These are phyloP conservation scores for Nakazawaea ernobii DNA, from an alignment of 805 yeast genomes.

Conservation along the genomic window DNA sequence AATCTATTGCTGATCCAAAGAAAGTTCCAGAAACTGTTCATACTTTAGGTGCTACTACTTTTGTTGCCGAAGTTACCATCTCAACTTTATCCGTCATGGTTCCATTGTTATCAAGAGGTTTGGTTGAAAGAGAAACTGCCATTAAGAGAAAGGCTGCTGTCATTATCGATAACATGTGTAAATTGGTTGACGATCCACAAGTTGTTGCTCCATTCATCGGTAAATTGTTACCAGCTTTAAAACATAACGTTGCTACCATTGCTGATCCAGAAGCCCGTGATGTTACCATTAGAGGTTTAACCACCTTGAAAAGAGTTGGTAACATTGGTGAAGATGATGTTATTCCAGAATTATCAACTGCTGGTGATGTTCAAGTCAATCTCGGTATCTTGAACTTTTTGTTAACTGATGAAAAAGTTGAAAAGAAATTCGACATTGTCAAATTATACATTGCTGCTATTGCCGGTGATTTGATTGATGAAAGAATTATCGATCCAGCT, in stretches of 20 bases:
- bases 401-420: slow-evolving; percentile 61
- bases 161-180: slow-evolving; percentile 99
- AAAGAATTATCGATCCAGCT: slow-evolving; percentile 88
- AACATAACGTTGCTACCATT: slow-evolving; percentile 89
- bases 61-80: slow-evolving; percentile 98
- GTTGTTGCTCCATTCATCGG: slow-evolving; percentile 99
- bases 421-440: slow-evolving; percentile 74
- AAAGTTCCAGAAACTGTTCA: slow-evolving; percentile 99
- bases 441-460: slow-evolving; percentile 85
- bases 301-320: slow-evolving; percentile 98
- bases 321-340: slow-evolving; percentile 84
- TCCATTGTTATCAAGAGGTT: slow-evolving; percentile 98
- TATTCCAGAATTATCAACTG: slow-evolving; percentile 96
- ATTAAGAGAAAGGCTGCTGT: slow-evolving; percentile 99
- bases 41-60: slow-evolving; percentile 98
- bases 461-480: slow-evolving; percentile 99
- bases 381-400: slow-evolving; percentile 73
- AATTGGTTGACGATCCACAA: slow-evolving; percentile 99
- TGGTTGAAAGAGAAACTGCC: slow-evolving; percentile 98
- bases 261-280: slow-evolving; percentile 99
- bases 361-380: slow-evolving; percentile 94
- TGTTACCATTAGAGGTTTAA: slow-evolving; percentile 94
- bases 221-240: slow-evolving; percentile 93
- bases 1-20: slow-evolving; percentile 94
- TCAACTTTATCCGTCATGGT: slow-evolving; percentile 99